A percentile compares a stretch with the other conserved stretches of the same genome.
Evolutionary conservation across 2,329 filamentous ascomycete species (phyloP).

Genomic region (Exophiala xenobiotica): DNA sequence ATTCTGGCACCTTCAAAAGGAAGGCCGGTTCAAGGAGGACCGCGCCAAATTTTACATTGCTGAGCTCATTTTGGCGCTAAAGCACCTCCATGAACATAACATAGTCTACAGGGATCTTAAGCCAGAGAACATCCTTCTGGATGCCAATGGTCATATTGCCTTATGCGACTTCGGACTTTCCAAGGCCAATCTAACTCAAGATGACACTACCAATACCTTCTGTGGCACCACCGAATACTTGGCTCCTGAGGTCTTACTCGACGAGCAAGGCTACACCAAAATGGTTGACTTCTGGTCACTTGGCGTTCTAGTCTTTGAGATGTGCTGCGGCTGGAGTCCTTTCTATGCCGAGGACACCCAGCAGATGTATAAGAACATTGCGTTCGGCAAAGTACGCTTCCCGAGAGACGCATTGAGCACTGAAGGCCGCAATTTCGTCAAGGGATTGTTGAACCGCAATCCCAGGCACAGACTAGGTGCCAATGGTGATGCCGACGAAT

Average conservation of each 20-base stretch:
- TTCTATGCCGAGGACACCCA: conserved; percentile 99
- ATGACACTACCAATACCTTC: conserved; percentile 98
- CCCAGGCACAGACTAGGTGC: conserved; percentile 93
- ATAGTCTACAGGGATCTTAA: conserved; percentile 98
- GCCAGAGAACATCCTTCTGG: conserved; percentile 93
- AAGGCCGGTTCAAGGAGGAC: conserved; percentile 90
- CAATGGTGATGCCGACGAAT: conserved; percentile 84
- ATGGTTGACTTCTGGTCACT: conserved; percentile 99
- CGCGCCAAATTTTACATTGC: conserved; percentile 99
- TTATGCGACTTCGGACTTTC: conserved; percentile 97
- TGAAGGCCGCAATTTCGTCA: conserved; percentile 96
- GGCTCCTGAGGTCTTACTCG: conserved; percentile 88
- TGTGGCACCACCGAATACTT: conserved; percentile 98
- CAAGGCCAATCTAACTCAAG: conserved; percentile 94
- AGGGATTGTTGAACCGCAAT: conserved; percentile 94
- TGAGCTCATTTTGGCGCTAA: conserved; percentile 89
- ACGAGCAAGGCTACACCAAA: conserved; percentile 97
- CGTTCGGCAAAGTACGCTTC: conserved; percentile 96
- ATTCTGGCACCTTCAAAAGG: conserved; percentile 98
- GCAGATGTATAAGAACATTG: conserved; percentile 99
- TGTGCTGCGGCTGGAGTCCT: conserved; percentile 99
- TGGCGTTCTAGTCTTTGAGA: conserved; percentile 95
- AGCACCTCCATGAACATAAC: conserved; percentile 93
- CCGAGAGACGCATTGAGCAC: conserved; percentile 90
- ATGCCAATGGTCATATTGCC: conserved; percentile 96